phyloP scores from a whole-genome alignment of 2,329 filamentous ascomycete genomes.

The Cercospora sesami region DNA sequence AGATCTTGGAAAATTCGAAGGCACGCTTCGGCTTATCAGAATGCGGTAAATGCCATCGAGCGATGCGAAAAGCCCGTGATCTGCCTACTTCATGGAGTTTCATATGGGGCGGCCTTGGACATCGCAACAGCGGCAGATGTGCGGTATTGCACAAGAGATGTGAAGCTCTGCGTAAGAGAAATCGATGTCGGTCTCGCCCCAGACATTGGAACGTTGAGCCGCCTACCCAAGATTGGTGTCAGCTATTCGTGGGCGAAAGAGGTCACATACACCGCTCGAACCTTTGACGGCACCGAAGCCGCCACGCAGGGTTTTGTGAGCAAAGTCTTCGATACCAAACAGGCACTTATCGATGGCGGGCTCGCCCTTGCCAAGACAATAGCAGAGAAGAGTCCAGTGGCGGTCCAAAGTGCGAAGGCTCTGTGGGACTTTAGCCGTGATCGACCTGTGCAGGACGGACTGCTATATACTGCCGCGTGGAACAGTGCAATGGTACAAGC shows the following conservation, averaged over 20 bases:
- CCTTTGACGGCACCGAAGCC: constrained; percentile 69
- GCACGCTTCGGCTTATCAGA: constrained; percentile 75
- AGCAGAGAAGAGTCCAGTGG: constrained; percentile 80
- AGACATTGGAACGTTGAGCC: constrained; percentile 72
- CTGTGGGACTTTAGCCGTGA: constrained; percentile 79
- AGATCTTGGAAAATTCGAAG: constrained; percentile 52
- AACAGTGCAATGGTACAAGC: constrained; percentile 29
- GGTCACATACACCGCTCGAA: constrained; percentile 66
- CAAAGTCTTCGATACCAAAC: constrained; percentile 62
- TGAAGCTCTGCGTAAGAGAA: constrained; percentile 72
- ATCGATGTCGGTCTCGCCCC: constrained; percentile 79
- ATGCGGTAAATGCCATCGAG: constrained; percentile 71
- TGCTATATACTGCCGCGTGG: constrained; percentile 29
- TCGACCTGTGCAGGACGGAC: constrained; percentile 65
- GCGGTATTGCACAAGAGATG: constrained; percentile 58
- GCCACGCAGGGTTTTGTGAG: constrained; percentile 68
- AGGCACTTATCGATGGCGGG: constrained; percentile 61
- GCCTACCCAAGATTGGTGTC: constrained; percentile 71
- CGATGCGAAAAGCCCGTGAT: constrained; percentile 88
- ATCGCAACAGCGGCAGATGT: constrained; percentile 66
- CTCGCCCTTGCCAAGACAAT: constrained; percentile 65
- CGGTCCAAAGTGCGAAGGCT: constrained; percentile 83
- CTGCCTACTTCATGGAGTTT: constrained; percentile 73
- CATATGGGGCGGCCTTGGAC: constrained; percentile 76
- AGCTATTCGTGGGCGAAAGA: constrained; percentile 75